Percentiles rank a stretch among this genome's conserved stretches.
These are phyloP conservation scores for Cantharellus anzutake DNA, from an alignment of 768 basidiomycete genomes.

Conservation along the genomic window DNA sequence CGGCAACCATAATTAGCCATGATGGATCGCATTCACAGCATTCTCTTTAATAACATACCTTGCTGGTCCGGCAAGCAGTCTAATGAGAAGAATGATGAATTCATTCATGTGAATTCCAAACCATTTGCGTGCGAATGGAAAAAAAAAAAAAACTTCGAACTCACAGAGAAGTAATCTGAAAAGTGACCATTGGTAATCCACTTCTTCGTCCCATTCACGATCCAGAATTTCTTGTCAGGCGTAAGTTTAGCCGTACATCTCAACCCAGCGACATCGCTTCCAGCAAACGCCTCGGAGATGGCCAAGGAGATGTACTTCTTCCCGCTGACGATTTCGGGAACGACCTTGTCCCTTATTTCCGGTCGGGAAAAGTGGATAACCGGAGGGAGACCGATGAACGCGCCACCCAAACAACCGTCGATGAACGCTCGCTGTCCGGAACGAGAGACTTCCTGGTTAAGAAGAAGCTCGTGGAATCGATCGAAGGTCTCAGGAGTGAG, in stretches of 20 bases:
- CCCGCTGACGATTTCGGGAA: slow-evolving; percentile 53
- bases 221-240: slow-evolving; percentile 63
- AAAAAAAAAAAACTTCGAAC: not conserved
- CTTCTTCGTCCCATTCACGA: slow-evolving; percentile 91
- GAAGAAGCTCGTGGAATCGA: slow-evolving; percentile 82
- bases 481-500: slow-evolving; percentile 74
- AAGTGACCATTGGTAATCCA: slow-evolving; percentile 85
- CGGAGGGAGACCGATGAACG: slow-evolving; percentile 46
- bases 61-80: slow-evolving; percentile 7
- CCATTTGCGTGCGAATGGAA: not conserved
- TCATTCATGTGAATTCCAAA: not conserved
- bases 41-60: slow-evolving; percentile 21
- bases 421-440: slow-evolving; percentile 73
- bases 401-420: slow-evolving; percentile 51
- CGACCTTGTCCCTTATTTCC: slow-evolving; percentile 46
- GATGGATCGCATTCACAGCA: slow-evolving; percentile 44
- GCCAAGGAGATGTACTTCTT: slow-evolving; percentile 80
- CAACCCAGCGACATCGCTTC: slow-evolving; percentile 65
- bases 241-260: slow-evolving; percentile 55
- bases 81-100: not conserved
- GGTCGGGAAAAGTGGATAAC: slow-evolving; percentile 72
- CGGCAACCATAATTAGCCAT: not conserved
- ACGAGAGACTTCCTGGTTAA: slow-evolving; percentile 65
- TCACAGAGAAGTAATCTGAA: slow-evolving; percentile 30
- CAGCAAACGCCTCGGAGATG: slow-evolving; percentile 87